These are phyloP conservation scores for Microbotryum intermedium DNA, from an alignment of 1,284 basidiomycete species.

Conservation along the genomic window DNA sequence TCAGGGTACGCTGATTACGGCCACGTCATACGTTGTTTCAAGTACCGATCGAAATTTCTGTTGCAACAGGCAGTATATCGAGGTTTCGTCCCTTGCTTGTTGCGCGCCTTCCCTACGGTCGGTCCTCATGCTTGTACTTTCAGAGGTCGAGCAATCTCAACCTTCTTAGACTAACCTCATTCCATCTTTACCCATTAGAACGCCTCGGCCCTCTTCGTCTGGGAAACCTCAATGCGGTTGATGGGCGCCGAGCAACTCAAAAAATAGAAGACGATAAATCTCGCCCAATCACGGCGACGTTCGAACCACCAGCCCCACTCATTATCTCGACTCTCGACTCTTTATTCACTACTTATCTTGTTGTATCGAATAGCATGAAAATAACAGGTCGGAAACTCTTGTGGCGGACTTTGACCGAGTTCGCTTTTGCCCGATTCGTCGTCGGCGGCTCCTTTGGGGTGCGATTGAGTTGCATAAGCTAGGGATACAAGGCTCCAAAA, in stretches of 20 bases:
- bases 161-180: background rate
- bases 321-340: too few species aligned
- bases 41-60: background rate
- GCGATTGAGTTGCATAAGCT: too few species aligned
- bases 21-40: background rate
- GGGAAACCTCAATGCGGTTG: slow-evolving; percentile 54
- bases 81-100: slow-evolving; percentile 48
- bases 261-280: background rate
- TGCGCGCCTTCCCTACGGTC: slow-evolving; percentile 57
- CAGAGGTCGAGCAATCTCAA: background rate
- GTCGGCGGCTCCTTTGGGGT: too few species aligned
- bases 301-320: too few species aligned
- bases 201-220: slow-evolving; percentile 61
- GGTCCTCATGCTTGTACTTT: background rate
- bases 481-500: too few species aligned
- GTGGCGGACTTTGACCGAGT: too few species aligned
- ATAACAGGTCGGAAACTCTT: too few species aligned
- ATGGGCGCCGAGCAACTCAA: slow-evolving; percentile 53
- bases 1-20: slow-evolving; percentile 24
- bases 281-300: too few species aligned
- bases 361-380: too few species aligned
- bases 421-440: too few species aligned
- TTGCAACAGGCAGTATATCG: slow-evolving; percentile 48
- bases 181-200: slow-evolving; percentile 40
- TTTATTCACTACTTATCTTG: too few species aligned